These are phyloP conservation scores for Anthoceros angustus DNA, from an alignment of 225 moss, liverwort and hornwort species.

Conservation along the genomic window DNA sequence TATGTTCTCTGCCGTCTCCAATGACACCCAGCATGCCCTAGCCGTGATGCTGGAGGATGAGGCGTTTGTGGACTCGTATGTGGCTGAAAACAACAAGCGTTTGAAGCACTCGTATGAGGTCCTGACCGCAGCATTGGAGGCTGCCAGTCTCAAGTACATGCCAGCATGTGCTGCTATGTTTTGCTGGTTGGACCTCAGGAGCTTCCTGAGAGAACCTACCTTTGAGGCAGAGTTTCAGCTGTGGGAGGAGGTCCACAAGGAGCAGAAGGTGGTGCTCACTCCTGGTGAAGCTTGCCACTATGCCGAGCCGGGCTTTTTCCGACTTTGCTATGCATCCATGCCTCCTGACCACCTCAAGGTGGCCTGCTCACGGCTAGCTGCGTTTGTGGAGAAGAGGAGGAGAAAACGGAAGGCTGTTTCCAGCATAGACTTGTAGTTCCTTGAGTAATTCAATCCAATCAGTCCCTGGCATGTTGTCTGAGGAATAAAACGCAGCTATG, in stretches of 20 bases:
- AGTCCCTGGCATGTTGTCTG: neutral
- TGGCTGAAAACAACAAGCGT: slow-evolving; percentile 86
- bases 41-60: slow-evolving; percentile 92
- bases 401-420: slow-evolving; percentile 48
- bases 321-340: slow-evolving; percentile 97
- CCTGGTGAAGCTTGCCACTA: slow-evolving; percentile 96
- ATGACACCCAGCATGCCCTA: slow-evolving; percentile 91
- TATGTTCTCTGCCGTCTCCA: slow-evolving; percentile 98
- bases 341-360: slow-evolving; percentile 42
- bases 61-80: slow-evolving; percentile 76
- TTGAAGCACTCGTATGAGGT: slow-evolving; percentile 88
- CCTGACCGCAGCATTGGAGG: slow-evolving; percentile 55
- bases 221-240: slow-evolving; percentile 70
- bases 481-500: too few species aligned
- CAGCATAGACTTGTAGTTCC: neutral
- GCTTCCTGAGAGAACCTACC: slow-evolving; percentile 54
- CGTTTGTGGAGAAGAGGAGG: slow-evolving; percentile 52
- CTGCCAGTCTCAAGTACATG: slow-evolving; percentile 70
- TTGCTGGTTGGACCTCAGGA: slow-evolving; percentile 85
- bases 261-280: slow-evolving; percentile 65
- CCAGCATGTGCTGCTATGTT: slow-evolving; percentile 99
- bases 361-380: slow-evolving; percentile 47
- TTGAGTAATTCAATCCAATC: neutral
- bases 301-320: slow-evolving; percentile 80
- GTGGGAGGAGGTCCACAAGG: slow-evolving; percentile 76